phyloP scores from a whole-genome alignment of 192 early-diverging fungal species.

The Globomyces pollinis-pini region DNA sequence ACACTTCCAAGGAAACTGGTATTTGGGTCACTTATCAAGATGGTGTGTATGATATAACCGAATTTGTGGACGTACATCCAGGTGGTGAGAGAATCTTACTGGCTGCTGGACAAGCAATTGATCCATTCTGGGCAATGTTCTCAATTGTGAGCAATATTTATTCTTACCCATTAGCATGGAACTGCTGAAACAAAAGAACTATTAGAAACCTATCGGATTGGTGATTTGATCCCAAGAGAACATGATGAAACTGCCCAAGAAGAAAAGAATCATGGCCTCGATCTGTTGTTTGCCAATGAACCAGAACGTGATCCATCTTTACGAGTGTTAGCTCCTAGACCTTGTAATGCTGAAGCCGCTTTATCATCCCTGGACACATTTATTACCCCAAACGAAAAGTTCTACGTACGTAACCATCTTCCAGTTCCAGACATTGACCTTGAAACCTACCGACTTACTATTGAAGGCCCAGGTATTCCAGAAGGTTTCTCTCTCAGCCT shows the following conservation, averaged over 20 bases:
- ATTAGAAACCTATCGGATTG: slow-evolving; percentile 42
- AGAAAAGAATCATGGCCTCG: slow-evolving; percentile 18
- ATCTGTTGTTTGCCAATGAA: slow-evolving; percentile 53
- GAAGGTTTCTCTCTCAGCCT: slow-evolving; percentile 35
- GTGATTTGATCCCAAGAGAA: slow-evolving; percentile 16
- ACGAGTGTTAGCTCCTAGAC: slow-evolving; percentile 56
- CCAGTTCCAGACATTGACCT: slow-evolving; percentile 72
- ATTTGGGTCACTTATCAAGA: slow-evolving; percentile 37
- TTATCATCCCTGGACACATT: slow-evolving; percentile 49
- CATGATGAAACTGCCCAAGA: slow-evolving; percentile 9
- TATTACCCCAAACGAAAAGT: slow-evolving; percentile 69
- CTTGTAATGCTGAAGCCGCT: slow-evolving; percentile 83
- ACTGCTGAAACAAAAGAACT: slow-evolving; percentile 26
- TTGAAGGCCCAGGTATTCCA: slow-evolving; percentile 45
- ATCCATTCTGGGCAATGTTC: slow-evolving; percentile 50
- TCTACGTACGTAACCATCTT: slow-evolving; percentile 85
- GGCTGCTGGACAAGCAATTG: slow-evolving; percentile 45
- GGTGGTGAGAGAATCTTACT: slow-evolving; percentile 43
- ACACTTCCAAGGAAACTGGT: slow-evolving; percentile 29
- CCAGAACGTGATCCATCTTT: slow-evolving; percentile 58
- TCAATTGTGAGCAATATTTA: too few species aligned
- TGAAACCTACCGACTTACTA: slow-evolving; percentile 44
- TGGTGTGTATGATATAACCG: slow-evolving; percentile 47
- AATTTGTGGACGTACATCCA: slow-evolving; percentile 46
- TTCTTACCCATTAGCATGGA: too few species aligned